Evolutionary conservation across 768 basidiomycete genomes (phyloP), one percentile per base, ranked within the genome.

Genomic region (Tylopilus plumbeoviolaceoides): DNA sequence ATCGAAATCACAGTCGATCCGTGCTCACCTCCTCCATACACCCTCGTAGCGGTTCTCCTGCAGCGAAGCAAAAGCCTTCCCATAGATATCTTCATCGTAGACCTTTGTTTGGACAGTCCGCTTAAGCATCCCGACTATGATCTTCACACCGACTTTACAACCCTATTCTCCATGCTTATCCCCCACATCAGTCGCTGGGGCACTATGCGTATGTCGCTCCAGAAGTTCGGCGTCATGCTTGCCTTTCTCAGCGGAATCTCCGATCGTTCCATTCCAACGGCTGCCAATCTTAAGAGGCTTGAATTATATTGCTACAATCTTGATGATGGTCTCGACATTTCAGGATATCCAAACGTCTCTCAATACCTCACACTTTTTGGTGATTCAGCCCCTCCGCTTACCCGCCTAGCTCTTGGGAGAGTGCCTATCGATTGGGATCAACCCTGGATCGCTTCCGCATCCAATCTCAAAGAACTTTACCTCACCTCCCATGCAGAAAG

Each of bases 371-470:
- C 75, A 11, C 73, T 80, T 17, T 83, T 89, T 59, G 74, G 79
- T 3, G 75, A 77, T 23, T 75, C 75, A 17, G 67, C 70, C 8
- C 88, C 88, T 1, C 74, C 70, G 8, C 70, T 90, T 14, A 68
- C 64, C 18, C 60, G 68, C 5, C 66, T 81, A 31, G 70, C 72
- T 10, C 71, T 90, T 25, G 87, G 83, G 82, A 87, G 85, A 38
- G 82, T 88, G 6, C 87, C 87, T 55, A 65, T 89, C 31, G 76
- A 83, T 52, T 90, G 88, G 88, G 71, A 75, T 27, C 70, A 73
- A 31, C 71, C 75, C 14, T 63, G 74, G 20, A 55, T 68, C 30
- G 28, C 51, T 6, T 58, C 64, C 4, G 62, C 64, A 2, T n/a
- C 54, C 25, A 59, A 55, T 8, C 69, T 89, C 27, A 62, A 58